phyloP scores from a whole-genome alignment of 805 yeast genomes.

The Metschnikowia kunwiensis region DNA sequence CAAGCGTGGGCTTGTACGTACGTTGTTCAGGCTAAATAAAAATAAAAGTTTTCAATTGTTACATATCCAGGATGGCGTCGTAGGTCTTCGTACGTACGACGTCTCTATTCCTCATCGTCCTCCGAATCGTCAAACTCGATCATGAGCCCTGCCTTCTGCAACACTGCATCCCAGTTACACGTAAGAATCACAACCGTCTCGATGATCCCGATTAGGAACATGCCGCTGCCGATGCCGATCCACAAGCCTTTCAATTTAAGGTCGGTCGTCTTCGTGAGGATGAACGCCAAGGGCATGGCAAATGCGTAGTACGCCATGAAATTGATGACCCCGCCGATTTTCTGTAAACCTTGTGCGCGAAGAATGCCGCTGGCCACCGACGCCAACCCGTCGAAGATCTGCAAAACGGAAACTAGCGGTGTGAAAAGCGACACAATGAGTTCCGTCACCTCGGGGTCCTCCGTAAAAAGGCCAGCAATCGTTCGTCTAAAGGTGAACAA shows the following conservation, averaged over 20 bases:
- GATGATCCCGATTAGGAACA: slow-evolving; percentile 48
- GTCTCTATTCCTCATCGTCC: slow-evolving; percentile 7
- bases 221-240: slow-evolving; percentile 69
- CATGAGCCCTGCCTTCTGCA: slow-evolving; percentile 30
- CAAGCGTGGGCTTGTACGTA: no score
- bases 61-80: no score
- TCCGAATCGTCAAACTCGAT: slow-evolving; percentile 16
- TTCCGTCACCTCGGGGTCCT: slow-evolving; percentile 54
- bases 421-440: slow-evolving; percentile 51
- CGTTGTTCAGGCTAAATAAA: no score
- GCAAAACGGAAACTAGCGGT: slow-evolving; percentile 64
- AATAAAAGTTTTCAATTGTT: no score
- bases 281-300: slow-evolving; percentile 65
- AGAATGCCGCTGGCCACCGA: slow-evolving; percentile 70
- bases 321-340: slow-evolving; percentile 67
- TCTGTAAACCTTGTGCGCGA: slow-evolving; percentile 75
- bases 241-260: slow-evolving; percentile 63
- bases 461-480: slow-evolving; percentile 59
- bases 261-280: slow-evolving; percentile 46
- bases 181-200: slow-evolving; percentile 47
- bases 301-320: slow-evolving; percentile 66
- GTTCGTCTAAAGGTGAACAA: slow-evolving; percentile 45
- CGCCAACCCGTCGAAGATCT: slow-evolving; percentile 66
- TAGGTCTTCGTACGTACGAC: no score
- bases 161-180: slow-evolving; percentile 53